Conservation (phyloP, 164 flowering plant species). For the Nelumbo lutea region DNA sequence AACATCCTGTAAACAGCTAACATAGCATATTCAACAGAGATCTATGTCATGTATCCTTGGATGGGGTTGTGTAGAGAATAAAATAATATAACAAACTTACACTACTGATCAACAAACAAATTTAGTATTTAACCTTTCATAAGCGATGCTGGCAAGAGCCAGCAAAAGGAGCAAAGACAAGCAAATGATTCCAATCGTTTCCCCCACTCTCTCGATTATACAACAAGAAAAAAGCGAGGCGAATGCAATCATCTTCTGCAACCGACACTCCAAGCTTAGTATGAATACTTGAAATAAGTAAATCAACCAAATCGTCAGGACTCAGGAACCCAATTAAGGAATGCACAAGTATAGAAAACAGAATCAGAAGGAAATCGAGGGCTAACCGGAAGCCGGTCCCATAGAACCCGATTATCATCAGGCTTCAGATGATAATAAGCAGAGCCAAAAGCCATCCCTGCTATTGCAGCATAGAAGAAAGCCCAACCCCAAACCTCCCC, state of each 20-base stretch:
- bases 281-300: background rate
- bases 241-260: conserved; percentile 53
- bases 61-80: background rate
- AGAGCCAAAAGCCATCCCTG: conserved; percentile 50
- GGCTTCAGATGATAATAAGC: conserved; percentile 66
- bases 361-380: background rate
- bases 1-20: conserved; percentile 50
- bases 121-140: conserved; percentile 32
- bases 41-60: conserved; percentile 6
- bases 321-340: background rate
- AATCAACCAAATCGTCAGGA: background rate
- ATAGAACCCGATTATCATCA: conserved; percentile 39
- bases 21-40: conserved; percentile 19
- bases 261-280: conserved; percentile 2
- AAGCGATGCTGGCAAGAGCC: conserved; percentile 29
- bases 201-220: conserved; percentile 41
- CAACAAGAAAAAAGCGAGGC: conserved; percentile 39
- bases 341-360: too few relatives aligned
- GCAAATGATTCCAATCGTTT: conserved; percentile 35
- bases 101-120: background rate
- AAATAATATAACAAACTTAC: background rate
- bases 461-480: conserved; percentile 42
- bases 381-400: conserved; percentile 54
- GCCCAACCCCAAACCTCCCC: conserved; percentile 55
- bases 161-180: conserved; percentile 29